Base-by-base conservation (phyloP, 2,329 filamentous ascomycete genomes). In the Sclerotinia trifoliorum region DNA sequence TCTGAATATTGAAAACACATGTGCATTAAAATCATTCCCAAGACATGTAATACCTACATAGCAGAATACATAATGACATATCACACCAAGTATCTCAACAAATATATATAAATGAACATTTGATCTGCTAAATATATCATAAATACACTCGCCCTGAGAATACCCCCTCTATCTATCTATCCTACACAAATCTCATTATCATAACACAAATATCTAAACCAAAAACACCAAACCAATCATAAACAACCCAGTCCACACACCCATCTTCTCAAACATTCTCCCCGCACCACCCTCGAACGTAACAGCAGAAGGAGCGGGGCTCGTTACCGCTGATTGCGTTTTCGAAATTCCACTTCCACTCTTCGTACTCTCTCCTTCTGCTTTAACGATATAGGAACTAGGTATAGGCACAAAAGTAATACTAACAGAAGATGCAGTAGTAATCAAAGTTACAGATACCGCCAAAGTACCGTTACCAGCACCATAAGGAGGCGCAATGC, bases 171-270 rank as follows among this genome's bases (percentile, higher is more conserved):
- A 7, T 35, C 13, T 15, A 7, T 26, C 21, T 57, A 35, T 52
- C 35, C 26, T 26, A 57, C 39, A 57, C n/a, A 35, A 17, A 52
- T n/a, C 6, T 11, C 29, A 19, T 42, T 15, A 29, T 42, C 42
- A 39, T 21, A 55, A 5, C 46, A 55, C 32, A 55, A 35, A 35
- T 29, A 19, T 4, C 29, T 66, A 66, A 17, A 60, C 7, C 5
- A 54, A 49, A 58, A 66, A 10, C 10, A 52, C 19, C 32, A 66
- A 66, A n/a, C 54, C 44, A n/a, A n/a, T 15, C 32, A 66, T 26
- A 15, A 49, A 5, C 8, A 49, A 8, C 1, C 29, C 29, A 8
- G 10, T n/a, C 29, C 52, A 10, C 3, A 46, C 4, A 3, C 54
- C 54, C 15, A 51, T 2, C 5, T 48, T 58, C 21, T 32, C n/a